phyloP scores from a whole-genome alignment of 1,284 basidiomycete genomes.

The Neolentinus lepideus region DNA sequence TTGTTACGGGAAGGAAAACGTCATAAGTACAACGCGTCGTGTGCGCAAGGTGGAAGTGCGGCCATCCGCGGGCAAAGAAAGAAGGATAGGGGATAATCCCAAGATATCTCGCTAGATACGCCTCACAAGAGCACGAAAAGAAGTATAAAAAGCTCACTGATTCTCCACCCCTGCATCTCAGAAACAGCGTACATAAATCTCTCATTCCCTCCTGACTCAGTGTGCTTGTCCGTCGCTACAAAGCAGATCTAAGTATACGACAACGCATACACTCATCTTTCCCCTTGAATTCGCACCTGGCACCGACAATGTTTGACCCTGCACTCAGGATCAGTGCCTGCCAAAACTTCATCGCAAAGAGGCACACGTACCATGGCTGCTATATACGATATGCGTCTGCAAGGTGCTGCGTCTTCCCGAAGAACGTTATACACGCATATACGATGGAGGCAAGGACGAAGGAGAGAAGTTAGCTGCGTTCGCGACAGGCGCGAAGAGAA shows the following conservation, averaged over 20 bases:
- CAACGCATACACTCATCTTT: not conserved
- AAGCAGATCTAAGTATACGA: not conserved
- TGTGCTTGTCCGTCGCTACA: slow-evolving; percentile 80
- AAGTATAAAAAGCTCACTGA: slow-evolving; percentile 58
- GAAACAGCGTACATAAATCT: slow-evolving; percentile 79
- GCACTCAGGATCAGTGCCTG: not conserved
- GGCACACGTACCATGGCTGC: not conserved
- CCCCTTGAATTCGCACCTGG: slow-evolving; percentile 40
- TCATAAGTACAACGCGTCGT: slow-evolving; percentile 7
- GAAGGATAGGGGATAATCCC: slow-evolving; percentile 4
- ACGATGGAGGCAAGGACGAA: not conserved
- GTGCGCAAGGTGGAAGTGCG: slow-evolving; percentile 2
- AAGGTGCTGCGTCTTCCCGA: not conserved
- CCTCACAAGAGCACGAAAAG: not conserved
- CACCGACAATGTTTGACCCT: slow-evolving; percentile 72
- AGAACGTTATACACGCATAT: not conserved
- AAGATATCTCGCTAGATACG: not conserved
- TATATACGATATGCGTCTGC: not conserved
- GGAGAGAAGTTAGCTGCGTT: not conserved
- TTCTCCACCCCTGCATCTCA: slow-evolving; percentile 99
- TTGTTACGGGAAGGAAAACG: slow-evolving; percentile 24
- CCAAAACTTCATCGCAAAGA: not conserved
- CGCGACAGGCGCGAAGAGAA: not conserved
- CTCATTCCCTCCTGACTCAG: slow-evolving; percentile 73
- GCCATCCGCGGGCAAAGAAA: slow-evolving; percentile 9